Conservation (phyloP, 495 filamentous ascomycete species). For the Trichocladium antarcticum region DNA sequence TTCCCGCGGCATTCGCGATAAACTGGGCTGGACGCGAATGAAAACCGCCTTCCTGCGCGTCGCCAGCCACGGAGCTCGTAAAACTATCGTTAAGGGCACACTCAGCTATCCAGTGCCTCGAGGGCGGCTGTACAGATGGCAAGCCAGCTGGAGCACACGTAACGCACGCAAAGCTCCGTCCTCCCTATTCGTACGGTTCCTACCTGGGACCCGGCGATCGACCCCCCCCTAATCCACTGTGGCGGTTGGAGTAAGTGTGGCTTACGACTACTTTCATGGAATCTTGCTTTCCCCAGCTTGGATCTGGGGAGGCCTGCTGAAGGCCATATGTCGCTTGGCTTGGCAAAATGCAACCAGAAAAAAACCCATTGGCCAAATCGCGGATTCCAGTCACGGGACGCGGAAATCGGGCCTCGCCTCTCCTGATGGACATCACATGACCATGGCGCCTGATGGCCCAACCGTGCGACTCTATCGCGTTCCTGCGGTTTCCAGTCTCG, state of each 20-base stretch:
- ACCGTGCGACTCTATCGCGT: background rate
- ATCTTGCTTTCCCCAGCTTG: too few relatives aligned
- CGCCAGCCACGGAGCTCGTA: background rate
- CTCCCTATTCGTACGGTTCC: too few relatives aligned
- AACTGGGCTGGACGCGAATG: background rate
- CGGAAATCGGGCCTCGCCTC: background rate
- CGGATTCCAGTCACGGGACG: background rate
- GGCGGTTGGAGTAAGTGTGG: background rate
- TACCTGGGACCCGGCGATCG: too few relatives aligned
- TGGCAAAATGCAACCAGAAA: background rate
- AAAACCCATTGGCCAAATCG: background rate
- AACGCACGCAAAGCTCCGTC: background rate
- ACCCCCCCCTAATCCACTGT: background rate
- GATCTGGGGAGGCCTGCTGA: too few relatives aligned
- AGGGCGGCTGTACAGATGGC: background rate
- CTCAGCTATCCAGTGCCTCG: too few relatives aligned
- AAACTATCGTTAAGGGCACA: too few relatives aligned
- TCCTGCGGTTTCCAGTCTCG: too few relatives aligned
- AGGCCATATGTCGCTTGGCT: too few relatives aligned
- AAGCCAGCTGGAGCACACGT: slow-evolving; percentile 1
- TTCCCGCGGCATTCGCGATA: background rate
- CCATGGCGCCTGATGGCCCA: background rate
- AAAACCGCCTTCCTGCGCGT: background rate
- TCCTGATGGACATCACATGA: slow-evolving; percentile 5
- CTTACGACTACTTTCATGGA: background rate